Evolutionary conservation across 106 monocot species (phyloP), one percentile per base, ranked within the genome.

Genomic region (Posidonia australis): DNA sequence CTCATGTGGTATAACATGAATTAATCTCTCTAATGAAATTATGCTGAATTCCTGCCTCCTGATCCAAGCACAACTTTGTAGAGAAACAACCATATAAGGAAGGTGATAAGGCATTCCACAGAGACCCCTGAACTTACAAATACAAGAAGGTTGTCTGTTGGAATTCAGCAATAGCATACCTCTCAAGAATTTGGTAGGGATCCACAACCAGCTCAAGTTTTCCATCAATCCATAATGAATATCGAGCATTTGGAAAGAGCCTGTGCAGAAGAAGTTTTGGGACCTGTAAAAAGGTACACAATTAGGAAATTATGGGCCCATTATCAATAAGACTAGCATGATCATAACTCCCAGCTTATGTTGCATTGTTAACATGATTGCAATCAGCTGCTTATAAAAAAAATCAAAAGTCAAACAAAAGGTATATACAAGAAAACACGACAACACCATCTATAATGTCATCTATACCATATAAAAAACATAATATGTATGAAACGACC

Each of bases 191-290:
- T 60, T 77, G 79, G 74, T 74, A 79, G 7, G 86, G 86, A 60
- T 82, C 86, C 45, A 72, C 68, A 29, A 77, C 77, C 70, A 86
- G 86, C 58, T 82, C 57, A 62, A 86, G 82, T 52, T 86, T 86
- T 64, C 81, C 86, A 63, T 86, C 86, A 67, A 86, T 77, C 86
- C 86, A 82, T 45, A 86, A 29, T 36, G 82, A 86, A 73, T 67
- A 82, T 13, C 76, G 62, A 32, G 70, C 82, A 60, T 79, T 82
- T 16, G 79, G 78, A 42, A 86, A 86, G 45, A 82, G 67, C 23
- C 86, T 76, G 46, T 86, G 86, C 13, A 79, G 56, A 49, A 86
- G 70, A 59, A 86, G 82, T 61, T 86, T 86, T 41, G 86, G 86
- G 30, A 86, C 69, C 86, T 86, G 76, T 41, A 30, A 24, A 67